Base-by-base conservation (phyloP, 768 basidiomycete species). In the Jaapia argillacea region DNA sequence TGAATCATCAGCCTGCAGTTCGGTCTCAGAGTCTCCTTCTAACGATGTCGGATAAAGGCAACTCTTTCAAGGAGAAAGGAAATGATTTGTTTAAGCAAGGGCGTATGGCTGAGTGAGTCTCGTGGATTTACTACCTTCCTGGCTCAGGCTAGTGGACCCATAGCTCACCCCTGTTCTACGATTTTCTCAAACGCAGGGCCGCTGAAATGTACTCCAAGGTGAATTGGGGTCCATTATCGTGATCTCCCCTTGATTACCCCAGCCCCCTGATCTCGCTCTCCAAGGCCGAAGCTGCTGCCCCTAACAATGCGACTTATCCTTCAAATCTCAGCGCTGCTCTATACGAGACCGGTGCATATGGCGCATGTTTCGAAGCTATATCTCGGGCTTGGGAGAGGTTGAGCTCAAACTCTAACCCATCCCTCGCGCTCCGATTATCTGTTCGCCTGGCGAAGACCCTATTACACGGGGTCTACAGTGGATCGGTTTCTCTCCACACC, bases 251-350 rank as follows among this genome's bases (percentile, higher is more conserved):
- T 10, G 10, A 10, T 33, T 33, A 16, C n/a, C n/a, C n/a, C 10
- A 33, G 16, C 10, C 10, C 28, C 16, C 10, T 10, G 16, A 33
- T 16, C 28, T 33, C 16, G 28, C 28, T 10, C 28, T n/a, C n/a
- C n/a, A n/a, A 33, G 28, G 28, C 28, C 16, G 28, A 33, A 16
- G 28, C 10, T 10, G 28, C 28, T 10, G 28, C 28, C 28, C 28
- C 28, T 21, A 36, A 18, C 4, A 46, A 55, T 20, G 35, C 45
- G 1, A 49, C 50, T 6, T 55, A 51, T 41, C 52, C 54, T 1
- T 53, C 54, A 7, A 55, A 53, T 25, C 38, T 55, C 26, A 55
- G 54, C 23, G 52, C 54, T 3, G 48, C 54, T 7, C 28, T 53
- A 22, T 55, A 48, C 39, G 54, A 53, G 26, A 14, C 41, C 6